Base-by-base conservation (phyloP, 768 basidiomycete genomes). In the Polyporus arcularius region DNA sequence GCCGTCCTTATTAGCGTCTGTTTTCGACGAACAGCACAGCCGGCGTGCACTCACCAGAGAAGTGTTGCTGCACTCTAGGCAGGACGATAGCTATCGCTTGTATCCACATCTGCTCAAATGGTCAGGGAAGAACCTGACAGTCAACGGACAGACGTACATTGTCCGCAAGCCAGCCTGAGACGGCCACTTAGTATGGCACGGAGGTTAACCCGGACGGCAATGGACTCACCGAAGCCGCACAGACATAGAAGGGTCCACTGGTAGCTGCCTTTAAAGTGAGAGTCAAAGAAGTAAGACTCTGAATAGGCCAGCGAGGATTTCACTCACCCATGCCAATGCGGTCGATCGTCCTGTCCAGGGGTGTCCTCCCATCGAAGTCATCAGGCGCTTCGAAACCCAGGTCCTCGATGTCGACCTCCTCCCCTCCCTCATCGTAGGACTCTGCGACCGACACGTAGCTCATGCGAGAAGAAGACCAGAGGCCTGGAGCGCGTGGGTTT, bases 31-130 rank as follows among this genome's bases (percentile, higher is more conserved):
- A 26, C 21, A 35, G 35, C 35, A 35, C 11, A 35, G 35, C 35
- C 35, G 35, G 46, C 7, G 21, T 28, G 46, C 8, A 54, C 80
- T 65, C 67, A 83, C 95, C 85, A 67, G 80, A 75, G 73, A 88
- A 99, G 71, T 98, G 94, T 50, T 86, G 86, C 71, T 98, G 96
- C 26, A 99, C 89, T 49, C 96, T 82, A n/a, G 96, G 96, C n/a
- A 99, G 80, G 48, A 96, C 91, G 39, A 98, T 93, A 28, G 96
- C 92, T 4, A 90, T 76, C 12, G 91, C 89, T 81, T 95, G 91
- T 55, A 96, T 85, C 92, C 92, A 95, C 92, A 94, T 94, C 93
- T 95, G 71, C n/a, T 35, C 64, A 61, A 62, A 57, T 53, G 56
- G 72, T 78, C 65, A 76, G 64, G 54, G 41, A 51, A 54, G 49